Conservation (phyloP, 495 filamentous ascomycete genomes). For the Penicillium soppii region DNA sequence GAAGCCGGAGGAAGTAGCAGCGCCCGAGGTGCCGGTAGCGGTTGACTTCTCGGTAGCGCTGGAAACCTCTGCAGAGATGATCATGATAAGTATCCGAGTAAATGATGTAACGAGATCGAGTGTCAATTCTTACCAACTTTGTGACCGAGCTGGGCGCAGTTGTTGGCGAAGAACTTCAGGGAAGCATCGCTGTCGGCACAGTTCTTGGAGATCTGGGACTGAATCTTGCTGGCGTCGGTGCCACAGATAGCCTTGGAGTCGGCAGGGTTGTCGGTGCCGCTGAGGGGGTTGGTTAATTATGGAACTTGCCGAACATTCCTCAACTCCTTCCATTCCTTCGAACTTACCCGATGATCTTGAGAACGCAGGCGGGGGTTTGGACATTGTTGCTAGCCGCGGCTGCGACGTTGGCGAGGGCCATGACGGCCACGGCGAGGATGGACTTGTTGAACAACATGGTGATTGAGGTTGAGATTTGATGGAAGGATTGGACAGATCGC, state of each 20-base stretch:
- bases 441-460: slow-evolving; percentile 42
- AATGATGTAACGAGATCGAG: neutral
- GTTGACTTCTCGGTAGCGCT: neutral
- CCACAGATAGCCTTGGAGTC: slow-evolving; percentile 33
- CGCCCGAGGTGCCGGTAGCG: slow-evolving; percentile 14
- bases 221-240: slow-evolving; percentile 25
- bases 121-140: slow-evolving; percentile 34
- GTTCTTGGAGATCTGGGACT: slow-evolving; percentile 26
- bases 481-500: slow-evolving; percentile 20
- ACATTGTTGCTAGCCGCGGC: slow-evolving; percentile 11
- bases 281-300: neutral
- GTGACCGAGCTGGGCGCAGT: slow-evolving; percentile 31
- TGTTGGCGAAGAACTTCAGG: slow-evolving; percentile 33
- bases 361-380: slow-evolving; percentile 34
- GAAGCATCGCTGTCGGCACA: slow-evolving; percentile 31
- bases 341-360: slow-evolving; percentile 38
- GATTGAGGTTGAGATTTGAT: slow-evolving; percentile 13
- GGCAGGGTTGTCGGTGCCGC: slow-evolving; percentile 27
- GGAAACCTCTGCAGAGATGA: slow-evolving; percentile 7
- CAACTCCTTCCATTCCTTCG: neutral
- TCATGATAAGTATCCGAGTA: slow-evolving; percentile 3
- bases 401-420: slow-evolving; percentile 38
- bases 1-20: slow-evolving; percentile 20
- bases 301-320: neutral
- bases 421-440: slow-evolving; percentile 30